Evolutionary conservation across 331 rosid genomes (phyloP).

Genomic region (Spiraea crenata): DNA sequence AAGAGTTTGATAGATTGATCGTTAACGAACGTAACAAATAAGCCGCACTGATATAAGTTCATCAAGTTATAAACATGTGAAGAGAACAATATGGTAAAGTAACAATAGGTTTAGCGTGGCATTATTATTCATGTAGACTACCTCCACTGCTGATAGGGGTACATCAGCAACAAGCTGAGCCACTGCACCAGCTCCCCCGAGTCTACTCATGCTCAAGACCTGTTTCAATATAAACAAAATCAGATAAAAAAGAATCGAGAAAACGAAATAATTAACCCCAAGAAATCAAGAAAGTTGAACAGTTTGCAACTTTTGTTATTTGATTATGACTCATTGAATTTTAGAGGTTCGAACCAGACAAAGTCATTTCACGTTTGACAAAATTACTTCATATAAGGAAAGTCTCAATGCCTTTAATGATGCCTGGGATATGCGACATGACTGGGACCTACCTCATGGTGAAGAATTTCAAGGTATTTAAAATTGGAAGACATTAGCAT

Average conservation of each 20-base stretch:
- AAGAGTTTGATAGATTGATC: background rate
- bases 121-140: constrained; percentile 17
- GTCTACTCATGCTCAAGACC: constrained; percentile 97
- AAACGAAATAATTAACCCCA: background rate
- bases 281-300: constrained; percentile 1
- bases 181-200: constrained; percentile 97
- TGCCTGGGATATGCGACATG: constrained; percentile 24
- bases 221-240: constrained; percentile 31
- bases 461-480: constrained; percentile 16
- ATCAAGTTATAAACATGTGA: background rate
- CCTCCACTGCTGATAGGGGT: constrained; percentile 85
- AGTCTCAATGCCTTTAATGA: constrained; percentile 18
- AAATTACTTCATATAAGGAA: constrained; percentile 17
- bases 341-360: constrained; percentile 19
- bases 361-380: constrained; percentile 31
- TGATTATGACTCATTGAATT: constrained; percentile 24
- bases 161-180: constrained; percentile 99
- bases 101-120: background rate
- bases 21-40: background rate
- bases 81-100: background rate
- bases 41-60: background rate
- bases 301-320: constrained; percentile 5
- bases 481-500: constrained; percentile 2
- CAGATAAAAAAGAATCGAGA: background rate
- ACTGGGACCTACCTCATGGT: constrained; percentile 28